These are phyloP conservation scores for Rhizomucor pusillus DNA, from an alignment of 371 early-diverging fungal species.

Conservation along the genomic window DNA sequence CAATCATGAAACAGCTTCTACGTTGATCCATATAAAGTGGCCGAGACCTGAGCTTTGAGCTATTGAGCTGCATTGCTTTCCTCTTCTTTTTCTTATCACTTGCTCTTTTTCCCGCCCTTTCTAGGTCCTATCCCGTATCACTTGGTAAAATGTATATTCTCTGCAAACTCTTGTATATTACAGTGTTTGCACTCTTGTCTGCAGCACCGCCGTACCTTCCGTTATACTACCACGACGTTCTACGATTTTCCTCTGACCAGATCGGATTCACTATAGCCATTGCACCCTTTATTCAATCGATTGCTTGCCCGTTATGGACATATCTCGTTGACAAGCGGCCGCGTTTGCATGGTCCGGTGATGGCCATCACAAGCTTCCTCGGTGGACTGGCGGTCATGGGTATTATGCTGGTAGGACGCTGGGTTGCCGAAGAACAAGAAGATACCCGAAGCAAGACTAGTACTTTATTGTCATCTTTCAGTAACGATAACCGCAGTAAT, in stretches of 20 bases:
- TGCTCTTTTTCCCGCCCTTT: slow-evolving; percentile 1
- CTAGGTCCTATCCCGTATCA: neutral
- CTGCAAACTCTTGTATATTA: slow-evolving; percentile 38
- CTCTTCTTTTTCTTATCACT: neutral
- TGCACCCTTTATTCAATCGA: slow-evolving; percentile 46
- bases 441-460: neutral
- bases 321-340: slow-evolving; percentile 38
- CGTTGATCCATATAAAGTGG: slow-evolving; percentile 4
- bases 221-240: slow-evolving; percentile 37
- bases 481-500: neutral
- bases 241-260: slow-evolving; percentile 41
- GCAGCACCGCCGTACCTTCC: slow-evolving; percentile 43
- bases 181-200: slow-evolving; percentile 33
- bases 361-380: slow-evolving; percentile 32
- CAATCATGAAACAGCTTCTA: too few relatives aligned
- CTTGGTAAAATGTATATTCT: slow-evolving; percentile 6
- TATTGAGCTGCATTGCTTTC: neutral
- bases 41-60: too few relatives aligned
- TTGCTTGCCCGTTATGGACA: slow-evolving; percentile 48
- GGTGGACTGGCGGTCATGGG: slow-evolving; percentile 37
- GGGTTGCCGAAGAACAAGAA: neutral
- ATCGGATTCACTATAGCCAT: slow-evolving; percentile 45
- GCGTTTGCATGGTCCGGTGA: slow-evolving; percentile 30
- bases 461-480: neutral
- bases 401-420: slow-evolving; percentile 20